Base-by-base conservation (phyloP, 331 rosid species). In the Malus hybrid region DNA sequence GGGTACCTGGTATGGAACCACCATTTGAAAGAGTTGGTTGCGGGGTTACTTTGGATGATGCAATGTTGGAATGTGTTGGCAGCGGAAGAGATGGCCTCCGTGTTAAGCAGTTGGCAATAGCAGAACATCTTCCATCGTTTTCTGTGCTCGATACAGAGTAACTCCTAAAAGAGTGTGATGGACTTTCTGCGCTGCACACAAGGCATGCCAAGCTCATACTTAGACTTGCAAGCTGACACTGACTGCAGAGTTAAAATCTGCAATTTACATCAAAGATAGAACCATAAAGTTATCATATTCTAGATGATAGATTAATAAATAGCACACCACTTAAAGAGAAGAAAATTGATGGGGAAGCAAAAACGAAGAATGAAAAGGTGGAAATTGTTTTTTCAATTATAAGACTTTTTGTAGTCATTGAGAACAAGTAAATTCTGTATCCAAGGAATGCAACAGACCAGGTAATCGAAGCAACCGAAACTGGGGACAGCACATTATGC, bases 171-270 rank as follows among this genome's bases (percentile, higher is more conserved):
- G 98, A 93, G 87, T 88, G 96, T 9, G 96, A 90, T 12, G 91
- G 98, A 75, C 93, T 90, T 75, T 93, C 98, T 79, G 89, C 98
- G 66, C 90, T 81, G 85, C 98, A 93, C 73, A 88, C 94, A 76
- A 93, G 94, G 78, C 98, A 93, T 73, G 93, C 90, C 75, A 93
- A 80, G 66, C 96, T 93, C 98, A 93, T 93, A 67, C 67, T 82
- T 77, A 70, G 54, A 67, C 62, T 54, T 72, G 6, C 73, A 48
- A 64, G 16, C 69, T 32, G 74, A 76, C 81, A 86, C 80, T 81
- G 19, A 64, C 44, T 59, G 74, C 63, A 13, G 36, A 68, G 77
- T 66, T 64, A 73, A 72, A 65, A 64, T 74, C 83, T 80, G 87
- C 70, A 61, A 78, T n/a, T 75, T 28, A 77, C 50, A 68, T 56